These are phyloP conservation scores for sunflower (Helianthus annuus) DNA, from an alignment of 129 eudicot genomes.

Conservation along the genomic window HanXRQr2.0-SUNRISE NC_035440.2:23845919-23846418, in stretches of 20 bases:
- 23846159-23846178: too few species aligned
- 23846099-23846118: constrained; percentile 59
- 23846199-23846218: too few species aligned
- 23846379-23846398: constrained; percentile 2
- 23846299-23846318: constrained; percentile 12
- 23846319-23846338: constrained; percentile 14
- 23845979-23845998: constrained; percentile 39
- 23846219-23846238: too few species aligned
- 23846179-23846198: too few species aligned
- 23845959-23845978: constrained; percentile 47
- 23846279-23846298: neutral
- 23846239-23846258: too few species aligned
- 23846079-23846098: constrained; percentile 62
- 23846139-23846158: constrained; percentile 1
- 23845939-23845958: constrained; percentile 61
- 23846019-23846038: constrained; percentile 69
- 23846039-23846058: constrained; percentile 60
- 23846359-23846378: constrained; percentile 5
- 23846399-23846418: constrained; percentile 4
- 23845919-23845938: constrained; percentile 39
- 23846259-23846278: too few species aligned
- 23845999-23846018: constrained; percentile 56
- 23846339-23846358: constrained; percentile 29
- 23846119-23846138: constrained; percentile 89
- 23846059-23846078: constrained; percentile 59